phyloP scores from a whole-genome alignment of 2,329 filamentous ascomycete genomes.

The Alternaria viburni region DNA sequence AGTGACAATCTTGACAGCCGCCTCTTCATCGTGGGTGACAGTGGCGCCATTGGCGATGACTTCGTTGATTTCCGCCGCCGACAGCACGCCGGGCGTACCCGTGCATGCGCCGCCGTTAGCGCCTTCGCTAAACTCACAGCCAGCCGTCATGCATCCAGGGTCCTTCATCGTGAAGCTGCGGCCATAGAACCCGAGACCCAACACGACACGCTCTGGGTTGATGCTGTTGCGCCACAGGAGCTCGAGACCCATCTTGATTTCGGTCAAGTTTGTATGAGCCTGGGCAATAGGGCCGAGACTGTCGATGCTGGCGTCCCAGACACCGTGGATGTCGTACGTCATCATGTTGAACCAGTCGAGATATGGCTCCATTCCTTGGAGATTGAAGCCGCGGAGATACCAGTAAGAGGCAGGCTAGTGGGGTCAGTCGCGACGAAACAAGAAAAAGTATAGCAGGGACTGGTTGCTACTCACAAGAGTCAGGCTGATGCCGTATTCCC shows the following conservation, averaged over 20 bases:
- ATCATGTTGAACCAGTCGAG: conserved; percentile 55
- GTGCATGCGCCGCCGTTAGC: conserved; percentile 5
- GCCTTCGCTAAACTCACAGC: conserved; percentile 10
- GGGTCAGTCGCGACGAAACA: neutral
- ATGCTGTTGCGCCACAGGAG: conserved; percentile 57
- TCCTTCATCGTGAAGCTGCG: conserved; percentile 34
- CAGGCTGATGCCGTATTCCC: conserved; percentile 10
- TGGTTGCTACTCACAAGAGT: conserved; percentile 8
- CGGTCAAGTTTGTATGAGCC: conserved; percentile 55
- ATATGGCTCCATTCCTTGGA: conserved; percentile 14
- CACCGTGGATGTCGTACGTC: conserved; percentile 55
- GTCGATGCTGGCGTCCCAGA: conserved; percentile 46
- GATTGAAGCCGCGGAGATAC: conserved; percentile 33
- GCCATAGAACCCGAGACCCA: conserved; percentile 57
- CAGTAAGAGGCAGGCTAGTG: conserved; percentile 21
- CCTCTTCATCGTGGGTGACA: neutral
- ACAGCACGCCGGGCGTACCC: conserved; percentile 2
- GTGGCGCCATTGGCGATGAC: neutral
- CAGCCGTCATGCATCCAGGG: conserved; percentile 8
- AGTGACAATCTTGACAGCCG: neutral
- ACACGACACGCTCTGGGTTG: conserved; percentile 45
- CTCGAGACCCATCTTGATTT: conserved; percentile 50
- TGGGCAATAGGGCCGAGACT: conserved; percentile 31
- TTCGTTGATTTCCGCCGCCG: conserved; percentile 3
- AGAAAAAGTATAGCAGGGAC: neutral